Percentiles rank a stretch among this genome's conserved stretches.
phyloP scores from a whole-genome alignment of 1,284 basidiomycete genomes.

The Gomphus bonarii region DNA sequence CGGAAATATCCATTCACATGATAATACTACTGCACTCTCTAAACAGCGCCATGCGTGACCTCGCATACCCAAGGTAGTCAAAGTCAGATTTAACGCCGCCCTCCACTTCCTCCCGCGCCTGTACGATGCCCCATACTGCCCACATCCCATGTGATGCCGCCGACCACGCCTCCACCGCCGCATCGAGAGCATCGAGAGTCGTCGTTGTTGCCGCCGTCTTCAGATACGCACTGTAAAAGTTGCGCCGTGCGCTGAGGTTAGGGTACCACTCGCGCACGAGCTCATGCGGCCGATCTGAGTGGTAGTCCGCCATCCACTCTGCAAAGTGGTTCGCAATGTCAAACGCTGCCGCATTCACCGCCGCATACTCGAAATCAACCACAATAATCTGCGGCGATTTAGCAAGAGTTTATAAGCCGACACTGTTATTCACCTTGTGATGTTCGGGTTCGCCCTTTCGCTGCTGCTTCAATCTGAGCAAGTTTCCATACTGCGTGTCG shows the following conservation, averaged over 20 bases:
- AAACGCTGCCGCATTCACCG: constrained; percentile 80
- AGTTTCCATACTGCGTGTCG: constrained; percentile 89
- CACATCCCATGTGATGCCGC: constrained; percentile 84
- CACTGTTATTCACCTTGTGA: background rate
- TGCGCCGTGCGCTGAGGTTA: constrained; percentile 55
- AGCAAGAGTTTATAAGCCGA: background rate
- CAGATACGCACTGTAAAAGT: constrained; percentile 82
- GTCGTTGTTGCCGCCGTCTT: constrained; percentile 25
- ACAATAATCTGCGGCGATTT: constrained; percentile 65
- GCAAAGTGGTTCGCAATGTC: constrained; percentile 96
- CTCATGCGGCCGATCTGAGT: constrained; percentile 64
- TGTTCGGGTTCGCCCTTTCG: constrained; percentile 21
- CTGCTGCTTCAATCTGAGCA: constrained; percentile 59
- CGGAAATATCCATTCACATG: too few relatives aligned
- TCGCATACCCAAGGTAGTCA: constrained; percentile 68
- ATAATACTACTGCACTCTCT: background rate
- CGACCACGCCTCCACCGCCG: constrained; percentile 76
- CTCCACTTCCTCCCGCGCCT: constrained; percentile 34
- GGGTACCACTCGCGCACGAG: constrained; percentile 67
- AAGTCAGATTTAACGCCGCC: constrained; percentile 46
- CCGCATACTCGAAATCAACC: constrained; percentile 92
- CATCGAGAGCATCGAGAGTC: constrained; percentile 43
- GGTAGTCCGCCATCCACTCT: constrained; percentile 92
- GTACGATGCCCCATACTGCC: constrained; percentile 87
- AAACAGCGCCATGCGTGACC: constrained; percentile 39